phyloP scores from a whole-genome alignment of 1,284 basidiomycete genomes.

The Mycosarcoma mackinlayi region DNA sequence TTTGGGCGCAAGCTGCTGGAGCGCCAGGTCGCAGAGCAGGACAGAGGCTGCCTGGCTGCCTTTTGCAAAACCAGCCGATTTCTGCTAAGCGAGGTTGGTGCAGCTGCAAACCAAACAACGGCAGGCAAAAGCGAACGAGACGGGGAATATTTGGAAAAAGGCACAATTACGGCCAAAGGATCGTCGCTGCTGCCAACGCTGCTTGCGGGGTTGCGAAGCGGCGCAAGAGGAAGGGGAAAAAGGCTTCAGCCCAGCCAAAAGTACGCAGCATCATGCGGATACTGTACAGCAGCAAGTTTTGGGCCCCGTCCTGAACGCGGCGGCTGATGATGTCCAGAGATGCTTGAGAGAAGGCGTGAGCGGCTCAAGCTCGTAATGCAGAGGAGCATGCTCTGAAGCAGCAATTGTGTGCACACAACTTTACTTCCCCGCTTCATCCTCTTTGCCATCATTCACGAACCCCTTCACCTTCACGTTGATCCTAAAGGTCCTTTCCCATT shows the following conservation, averaged over 20 bases:
- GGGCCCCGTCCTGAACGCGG: not conserved
- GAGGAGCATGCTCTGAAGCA: no score
- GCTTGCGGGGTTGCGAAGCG: slow-evolving; percentile 12
- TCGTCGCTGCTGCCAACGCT: slow-evolving; percentile 11
- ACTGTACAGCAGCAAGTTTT: not conserved
- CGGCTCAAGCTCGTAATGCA: not conserved
- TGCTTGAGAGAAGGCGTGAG: not conserved
- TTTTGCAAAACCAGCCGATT: no score
- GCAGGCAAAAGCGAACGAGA: not conserved
- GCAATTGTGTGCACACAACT: no score
- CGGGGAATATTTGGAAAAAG: slow-evolving; percentile 12
- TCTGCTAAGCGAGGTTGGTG: slow-evolving; percentile 10
- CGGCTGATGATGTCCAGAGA: not conserved
- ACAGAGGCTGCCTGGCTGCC: not conserved
- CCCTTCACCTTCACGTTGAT: not conserved
- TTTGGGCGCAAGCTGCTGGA: no score
- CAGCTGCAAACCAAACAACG: slow-evolving; percentile 1
- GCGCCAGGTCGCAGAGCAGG: not conserved
- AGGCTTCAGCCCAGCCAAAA: slow-evolving; percentile 8
- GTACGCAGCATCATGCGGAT: slow-evolving; percentile 2
- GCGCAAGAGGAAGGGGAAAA: not conserved
- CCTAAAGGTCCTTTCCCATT: not conserved
- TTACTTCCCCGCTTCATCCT: slow-evolving; percentile 20
- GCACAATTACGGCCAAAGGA: not conserved
- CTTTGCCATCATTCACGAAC: slow-evolving; percentile 9